Percentiles rank a stretch among this genome's conserved stretches.
Conservation (phyloP, 2,329 filamentous ascomycete species). For the Colletotrichum sp. region DNA sequence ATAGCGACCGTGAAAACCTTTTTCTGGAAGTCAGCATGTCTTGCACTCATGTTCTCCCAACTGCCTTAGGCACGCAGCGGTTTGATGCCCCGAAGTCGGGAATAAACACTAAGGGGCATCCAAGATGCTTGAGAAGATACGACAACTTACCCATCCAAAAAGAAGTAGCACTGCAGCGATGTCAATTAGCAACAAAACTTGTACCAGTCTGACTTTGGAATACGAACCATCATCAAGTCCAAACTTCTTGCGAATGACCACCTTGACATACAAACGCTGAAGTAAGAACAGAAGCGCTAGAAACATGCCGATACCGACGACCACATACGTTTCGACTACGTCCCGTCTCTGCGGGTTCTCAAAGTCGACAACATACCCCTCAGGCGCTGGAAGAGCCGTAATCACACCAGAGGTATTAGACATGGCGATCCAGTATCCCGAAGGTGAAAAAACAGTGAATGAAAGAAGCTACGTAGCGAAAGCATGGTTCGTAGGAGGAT, state of each 20-base stretch:
- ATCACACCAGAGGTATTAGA: background rate
- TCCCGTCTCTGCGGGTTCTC: slow-evolving; percentile 27
- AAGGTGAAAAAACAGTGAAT: background rate
- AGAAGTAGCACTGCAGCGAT: background rate
- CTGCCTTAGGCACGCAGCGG: too few species aligned
- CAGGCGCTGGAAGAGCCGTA: slow-evolving; percentile 26
- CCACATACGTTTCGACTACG: slow-evolving; percentile 23
- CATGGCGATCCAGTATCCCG: background rate
- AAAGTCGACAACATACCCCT: slow-evolving; percentile 32
- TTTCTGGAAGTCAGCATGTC: background rate
- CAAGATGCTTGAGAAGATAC: background rate
- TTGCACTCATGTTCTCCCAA: background rate
- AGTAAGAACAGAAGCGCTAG: slow-evolving; percentile 26
- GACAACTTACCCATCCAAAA: background rate
- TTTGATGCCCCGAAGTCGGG: too few species aligned
- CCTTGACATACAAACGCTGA: slow-evolving; percentile 32
- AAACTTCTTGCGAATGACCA: slow-evolving; percentile 26
- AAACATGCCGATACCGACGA: slow-evolving; percentile 26
- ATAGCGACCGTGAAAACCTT: background rate
- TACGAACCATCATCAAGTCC: slow-evolving; percentile 29
- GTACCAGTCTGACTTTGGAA: too few species aligned
- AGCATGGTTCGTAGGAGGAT: background rate
- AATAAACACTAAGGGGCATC: background rate
- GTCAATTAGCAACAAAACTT: background rate
- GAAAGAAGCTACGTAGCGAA: background rate